These are phyloP conservation scores for Bifiguratus adelaidae DNA, from an alignment of 192 early-diverging fungal species.

Conservation along the genomic window DNA sequence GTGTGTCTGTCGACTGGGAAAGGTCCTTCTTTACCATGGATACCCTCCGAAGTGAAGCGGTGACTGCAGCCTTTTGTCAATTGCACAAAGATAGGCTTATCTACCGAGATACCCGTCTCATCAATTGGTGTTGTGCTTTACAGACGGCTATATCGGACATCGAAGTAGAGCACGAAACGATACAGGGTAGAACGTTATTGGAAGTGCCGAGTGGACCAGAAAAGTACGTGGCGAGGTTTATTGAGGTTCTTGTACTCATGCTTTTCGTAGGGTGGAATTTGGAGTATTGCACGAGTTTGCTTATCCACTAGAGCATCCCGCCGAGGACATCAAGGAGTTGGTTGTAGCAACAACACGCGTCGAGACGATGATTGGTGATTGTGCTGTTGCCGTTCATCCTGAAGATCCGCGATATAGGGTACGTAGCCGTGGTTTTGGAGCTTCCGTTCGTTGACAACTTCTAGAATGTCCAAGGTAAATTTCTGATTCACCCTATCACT, in stretches of 20 bases:
- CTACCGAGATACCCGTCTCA: conserved; percentile 84
- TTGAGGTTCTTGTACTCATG: background rate
- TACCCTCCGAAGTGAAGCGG: conserved; percentile 51
- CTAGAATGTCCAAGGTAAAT: conserved; percentile 45
- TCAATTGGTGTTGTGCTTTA: conserved; percentile 93
- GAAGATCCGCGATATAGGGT: conserved; percentile 77
- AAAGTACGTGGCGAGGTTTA: conserved; percentile 27
- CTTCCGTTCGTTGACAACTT: background rate
- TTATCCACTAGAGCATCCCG: conserved; percentile 70
- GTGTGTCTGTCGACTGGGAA: conserved; percentile 84
- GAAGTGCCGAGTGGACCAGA: conserved; percentile 66
- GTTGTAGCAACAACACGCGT: conserved; percentile 94
- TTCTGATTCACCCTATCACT: conserved; percentile 76
- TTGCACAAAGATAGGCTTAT: conserved; percentile 83
- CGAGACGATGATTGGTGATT: conserved; percentile 98
- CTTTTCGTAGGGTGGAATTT: conserved; percentile 74
- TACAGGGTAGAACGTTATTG: conserved; percentile 59
- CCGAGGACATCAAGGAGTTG: conserved; percentile 42
- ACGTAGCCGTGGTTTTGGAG: background rate
- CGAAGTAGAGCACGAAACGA: conserved; percentile 77
- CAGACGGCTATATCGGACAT: conserved; percentile 95
- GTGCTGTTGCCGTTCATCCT: conserved; percentile 88
- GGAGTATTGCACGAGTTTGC: conserved; percentile 86
- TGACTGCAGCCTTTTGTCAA: conserved; percentile 83
- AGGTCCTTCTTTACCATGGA: conserved; percentile 89